Base-by-base conservation (phyloP, 2,329 filamentous ascomycete genomes). In the Fusarium sp. region DNA sequence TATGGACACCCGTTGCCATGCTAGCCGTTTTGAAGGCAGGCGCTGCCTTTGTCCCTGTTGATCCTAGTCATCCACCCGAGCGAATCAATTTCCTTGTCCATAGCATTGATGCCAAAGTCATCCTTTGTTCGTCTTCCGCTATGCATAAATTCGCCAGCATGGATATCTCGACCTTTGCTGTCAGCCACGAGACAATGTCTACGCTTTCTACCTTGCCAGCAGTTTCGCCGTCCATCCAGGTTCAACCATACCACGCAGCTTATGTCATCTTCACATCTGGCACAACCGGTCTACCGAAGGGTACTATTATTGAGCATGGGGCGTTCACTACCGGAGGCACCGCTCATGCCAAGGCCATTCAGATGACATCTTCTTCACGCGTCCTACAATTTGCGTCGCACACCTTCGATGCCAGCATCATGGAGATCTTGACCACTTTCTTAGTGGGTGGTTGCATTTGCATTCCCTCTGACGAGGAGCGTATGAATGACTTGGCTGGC, bases 21-120 rank as follows among this genome's bases (percentile, higher is more conserved):
- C 58, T 82, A 12, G 78, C 71, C 2, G 74, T 81, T 1, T 59
- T 81, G 34, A 80, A 79, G 45, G 75, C 78, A 16, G 80, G 79
- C 2, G 76, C 49, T 0, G 72, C 74, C 0, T 78, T 75, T 56
- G 69, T 71, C 11, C 76, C 78, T 0, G 50, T 83, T 0, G 80
- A 83, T 18, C 77, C 80, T 11, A 74, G 76, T 10, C 67, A 80
- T 44, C 81, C 82, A 0, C 77, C 77, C 0, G 59, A 71, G 0
- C 65, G 71, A 5, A 57, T 71, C 28, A 52, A 36, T 6, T 62
- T 65, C n/a, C 37, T 73, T 4, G 45, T 68, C 1, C 11, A 33
- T 4, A 71, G 65, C 8, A 57, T 70, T 1, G 23, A 53, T 15
- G 63, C 67, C 6, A 61, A 65, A 18, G 18, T 70, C 12, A 38